A percentile compares a stretch with the other conserved stretches of the same genome.
These are phyloP conservation scores for Paramecium sonneborni DNA, from an alignment of 73 alveolate species.

Conservation along the genomic window DNA sequence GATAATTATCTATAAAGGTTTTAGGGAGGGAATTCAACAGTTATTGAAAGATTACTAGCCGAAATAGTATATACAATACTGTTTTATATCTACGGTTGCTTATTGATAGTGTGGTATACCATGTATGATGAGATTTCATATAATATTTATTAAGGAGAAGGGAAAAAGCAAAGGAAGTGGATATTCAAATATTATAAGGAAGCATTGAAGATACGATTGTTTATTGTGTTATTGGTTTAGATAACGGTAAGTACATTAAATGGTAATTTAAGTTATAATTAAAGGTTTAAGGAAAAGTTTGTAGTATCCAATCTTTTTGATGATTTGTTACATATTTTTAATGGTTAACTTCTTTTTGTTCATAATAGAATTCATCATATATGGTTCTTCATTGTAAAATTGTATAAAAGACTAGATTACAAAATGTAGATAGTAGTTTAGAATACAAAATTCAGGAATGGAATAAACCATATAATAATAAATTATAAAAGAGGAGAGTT, in stretches of 20 bases:
- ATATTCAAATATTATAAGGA: slow-evolving; percentile 38
- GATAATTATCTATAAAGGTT: background rate
- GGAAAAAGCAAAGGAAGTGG: background rate
- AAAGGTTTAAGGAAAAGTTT: background rate
- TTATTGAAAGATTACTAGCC: slow-evolving; percentile 5
- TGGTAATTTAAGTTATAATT: background rate
- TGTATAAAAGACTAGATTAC: background rate
- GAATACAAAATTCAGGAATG: background rate
- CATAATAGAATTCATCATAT: background rate
- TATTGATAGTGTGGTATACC: slow-evolving; percentile 42
- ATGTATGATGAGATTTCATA: slow-evolving; percentile 54
- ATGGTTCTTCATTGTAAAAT: background rate
- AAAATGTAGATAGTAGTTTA: background rate
- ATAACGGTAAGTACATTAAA: slow-evolving; percentile 26
- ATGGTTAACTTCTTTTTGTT: background rate
- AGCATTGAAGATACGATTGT: background rate
- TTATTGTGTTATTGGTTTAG: background rate
- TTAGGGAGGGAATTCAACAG: background rate
- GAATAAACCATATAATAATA: background rate
- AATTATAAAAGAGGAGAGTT: background rate
- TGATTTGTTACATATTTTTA: background rate
- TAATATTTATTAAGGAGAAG: background rate
- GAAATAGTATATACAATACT: slow-evolving; percentile 23
- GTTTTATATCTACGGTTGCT: background rate
- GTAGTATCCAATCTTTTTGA: background rate